Evolutionary conservation across 2,329 filamentous ascomycete species (phyloP), one percentile per base, ranked within the genome.

Genomic region (Cladosporium austrohemisphaericum): DNA sequence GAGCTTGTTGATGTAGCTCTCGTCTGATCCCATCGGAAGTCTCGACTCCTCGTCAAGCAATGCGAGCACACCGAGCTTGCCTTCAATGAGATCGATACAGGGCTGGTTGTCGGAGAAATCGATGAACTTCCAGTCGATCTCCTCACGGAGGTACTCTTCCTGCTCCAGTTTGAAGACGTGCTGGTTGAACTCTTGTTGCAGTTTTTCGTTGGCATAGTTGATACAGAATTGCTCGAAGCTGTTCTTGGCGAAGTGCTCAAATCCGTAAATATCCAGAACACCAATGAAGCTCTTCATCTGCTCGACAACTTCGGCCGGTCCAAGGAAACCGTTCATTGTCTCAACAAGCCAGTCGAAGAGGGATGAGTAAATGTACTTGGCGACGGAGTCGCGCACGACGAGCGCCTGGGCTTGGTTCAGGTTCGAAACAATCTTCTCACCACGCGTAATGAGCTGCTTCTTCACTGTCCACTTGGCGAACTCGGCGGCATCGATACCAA

Each of bases 211-310:
- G 71, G 93, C 93, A 65, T 98, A 98, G 72, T 98, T 98, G 80
- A 98, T 98, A 73, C 93, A 98, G 71, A 98, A 98, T 69, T 98
- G 93, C 69, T 98, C 93, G 63, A 98, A 98, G 1, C 93, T 98
- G 74, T 98, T 98, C 77, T 96, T 97, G 55, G 93, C 92, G 65
- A 98, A 98, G 71, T 97, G 93, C 70, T 98, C 93, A 65, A 98
- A 98, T 56, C 92, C 92, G 70, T 97, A 97, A 60, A 98, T 98
- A 88, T 98, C 93, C 56, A 98, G 80, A 40, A 98, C 93, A 69
- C 93, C 93, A 62, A 98, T 98, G 70, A 98, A 98, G 2, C 88
- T 92, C 49, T 76, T 80, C 50, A 95, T 89, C 32, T 88, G 82
- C 60, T 78, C 83, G 45, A 97, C 70, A 29, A 97, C 88, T 56